A percentile compares a stretch with the other conserved stretches of the same genome.
Conservation (phyloP, 2,329 filamentous ascomycete genomes). For the Grosmannia huntii region DNA sequence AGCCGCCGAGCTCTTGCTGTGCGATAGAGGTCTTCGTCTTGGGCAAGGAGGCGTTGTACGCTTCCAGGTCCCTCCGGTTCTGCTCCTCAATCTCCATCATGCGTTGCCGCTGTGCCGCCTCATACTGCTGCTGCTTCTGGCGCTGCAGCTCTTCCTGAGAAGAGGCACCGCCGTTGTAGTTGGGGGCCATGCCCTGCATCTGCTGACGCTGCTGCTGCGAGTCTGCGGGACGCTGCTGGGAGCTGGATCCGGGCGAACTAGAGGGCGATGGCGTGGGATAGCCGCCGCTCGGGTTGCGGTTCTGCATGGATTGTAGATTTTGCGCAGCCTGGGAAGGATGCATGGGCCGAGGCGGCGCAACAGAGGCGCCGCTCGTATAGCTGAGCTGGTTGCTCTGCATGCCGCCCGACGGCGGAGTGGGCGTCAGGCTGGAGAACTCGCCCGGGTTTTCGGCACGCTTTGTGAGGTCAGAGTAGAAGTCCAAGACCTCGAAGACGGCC, state of each 20-base stretch:
- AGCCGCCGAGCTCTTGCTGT: conserved; percentile 75
- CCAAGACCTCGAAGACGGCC: conserved; percentile 66
- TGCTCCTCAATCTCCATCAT: conserved; percentile 50
- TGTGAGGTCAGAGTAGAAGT: conserved; percentile 76
- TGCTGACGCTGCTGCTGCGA: conserved; percentile 40
- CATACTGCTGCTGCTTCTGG: conserved; percentile 47
- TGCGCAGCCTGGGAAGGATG: conserved; percentile 28
- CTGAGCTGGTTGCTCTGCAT: conserved; percentile 52
- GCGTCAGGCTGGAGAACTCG: conserved; percentile 54
- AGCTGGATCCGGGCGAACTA: conserved; percentile 19
- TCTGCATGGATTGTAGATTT: conserved; percentile 21
- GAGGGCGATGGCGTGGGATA: conserved; percentile 22
- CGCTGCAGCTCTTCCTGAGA: conserved; percentile 41
- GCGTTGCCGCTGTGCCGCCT: conserved; percentile 40
- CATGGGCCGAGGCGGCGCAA: conserved; percentile 57
- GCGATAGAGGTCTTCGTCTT: conserved; percentile 69
- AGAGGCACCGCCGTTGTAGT: conserved; percentile 39
- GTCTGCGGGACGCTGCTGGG: conserved; percentile 32
- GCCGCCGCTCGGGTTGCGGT: conserved; percentile 26
- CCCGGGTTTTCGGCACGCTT: conserved; percentile 61
- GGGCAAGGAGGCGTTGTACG: conserved; percentile 80
- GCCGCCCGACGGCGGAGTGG: conserved; percentile 46
- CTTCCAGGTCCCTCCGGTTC: conserved; percentile 64
- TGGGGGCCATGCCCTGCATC: conserved; percentile 43
- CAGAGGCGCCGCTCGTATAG: conserved; percentile 41